Percentiles rank a stretch among this genome's conserved stretches.
phyloP scores from a whole-genome alignment of 176 grass and related monocot species.

The Aegilops sharonensis region DNA sequence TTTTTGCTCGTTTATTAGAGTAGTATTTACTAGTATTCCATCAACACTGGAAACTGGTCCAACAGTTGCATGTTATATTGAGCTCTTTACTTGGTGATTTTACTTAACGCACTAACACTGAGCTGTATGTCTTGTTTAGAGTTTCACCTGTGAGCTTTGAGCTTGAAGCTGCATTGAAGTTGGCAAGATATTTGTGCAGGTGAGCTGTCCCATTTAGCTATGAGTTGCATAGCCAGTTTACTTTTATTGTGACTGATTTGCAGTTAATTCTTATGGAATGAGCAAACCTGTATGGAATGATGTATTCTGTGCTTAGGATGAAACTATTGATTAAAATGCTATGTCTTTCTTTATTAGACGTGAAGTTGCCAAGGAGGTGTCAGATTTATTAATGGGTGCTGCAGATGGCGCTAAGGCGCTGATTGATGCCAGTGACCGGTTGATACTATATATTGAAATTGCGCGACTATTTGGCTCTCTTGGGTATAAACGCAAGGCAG shows the following conservation, averaged over 20 bases:
- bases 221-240: neutral
- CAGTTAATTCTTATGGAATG: constrained; percentile 21
- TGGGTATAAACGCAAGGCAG: constrained; percentile 92
- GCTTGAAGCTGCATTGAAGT: constrained; percentile 94
- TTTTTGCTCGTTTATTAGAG: neutral
- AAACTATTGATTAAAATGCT: neutral
- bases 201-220: constrained; percentile 32
- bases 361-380: constrained; percentile 88
- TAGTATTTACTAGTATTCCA: constrained; percentile 6
- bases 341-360: constrained; percentile 46
- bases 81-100: constrained; percentile 14
- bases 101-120: constrained; percentile 21
- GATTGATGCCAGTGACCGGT: constrained; percentile 87
- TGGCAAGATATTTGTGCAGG: constrained; percentile 96
- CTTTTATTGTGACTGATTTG: neutral
- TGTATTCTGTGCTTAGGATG: constrained; percentile 11
- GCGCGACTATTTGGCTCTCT: constrained; percentile 94
- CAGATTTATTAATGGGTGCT: constrained; percentile 95
- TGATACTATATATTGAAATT: constrained; percentile 95
- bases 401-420: constrained; percentile 98
- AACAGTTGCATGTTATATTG: constrained; percentile 8
- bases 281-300: neutral
- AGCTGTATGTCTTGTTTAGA: constrained; percentile 43
- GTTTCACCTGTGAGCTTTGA: constrained; percentile 99
- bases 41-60: neutral